Conservation (phyloP, 1,284 basidiomycete species). For the Ustilago crameri region DNA sequence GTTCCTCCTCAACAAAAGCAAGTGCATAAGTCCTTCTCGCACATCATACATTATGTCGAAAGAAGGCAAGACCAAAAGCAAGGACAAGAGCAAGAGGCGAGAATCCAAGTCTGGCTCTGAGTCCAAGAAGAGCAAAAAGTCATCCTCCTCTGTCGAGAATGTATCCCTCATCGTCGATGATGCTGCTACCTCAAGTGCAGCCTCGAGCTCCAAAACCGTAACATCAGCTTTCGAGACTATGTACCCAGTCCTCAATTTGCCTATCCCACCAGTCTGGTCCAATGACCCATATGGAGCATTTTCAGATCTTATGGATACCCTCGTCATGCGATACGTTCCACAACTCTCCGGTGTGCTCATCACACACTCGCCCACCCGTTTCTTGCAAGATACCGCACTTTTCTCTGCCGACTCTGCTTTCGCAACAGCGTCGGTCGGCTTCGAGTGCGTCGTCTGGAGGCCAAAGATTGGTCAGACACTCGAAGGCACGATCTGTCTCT, state of each 20-base stretch:
- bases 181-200: slow-evolving; percentile 1
- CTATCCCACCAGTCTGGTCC: slow-evolving; percentile 61
- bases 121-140: slow-evolving; percentile 37
- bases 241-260: slow-evolving; percentile 55
- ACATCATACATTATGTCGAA: slow-evolving; percentile 27
- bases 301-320: slow-evolving; percentile 62
- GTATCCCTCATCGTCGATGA: slow-evolving; percentile 11
- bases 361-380: slow-evolving; percentile 81
- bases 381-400: slow-evolving; percentile 76
- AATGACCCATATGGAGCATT: slow-evolving; percentile 53
- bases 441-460: slow-evolving; percentile 89
- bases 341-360: slow-evolving; percentile 87
- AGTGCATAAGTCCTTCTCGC: neutral
- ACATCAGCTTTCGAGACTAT: slow-evolving; percentile 54
- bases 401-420: slow-evolving; percentile 89
- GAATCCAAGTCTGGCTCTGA: slow-evolving; percentile 20
- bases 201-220: slow-evolving; percentile 5
- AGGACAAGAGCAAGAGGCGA: slow-evolving; percentile 35
- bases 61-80: slow-evolving; percentile 36
- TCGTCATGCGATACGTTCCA: slow-evolving; percentile 77
- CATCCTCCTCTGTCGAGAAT: slow-evolving; percentile 13
- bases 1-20: neutral
- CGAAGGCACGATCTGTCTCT: slow-evolving; percentile 86
- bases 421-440: slow-evolving; percentile 79
- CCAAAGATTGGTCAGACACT: slow-evolving; percentile 86